These are phyloP conservation scores for Malus sieversii DNA, from an alignment of 306 rosid species.

Conservation along the genomic window DNA sequence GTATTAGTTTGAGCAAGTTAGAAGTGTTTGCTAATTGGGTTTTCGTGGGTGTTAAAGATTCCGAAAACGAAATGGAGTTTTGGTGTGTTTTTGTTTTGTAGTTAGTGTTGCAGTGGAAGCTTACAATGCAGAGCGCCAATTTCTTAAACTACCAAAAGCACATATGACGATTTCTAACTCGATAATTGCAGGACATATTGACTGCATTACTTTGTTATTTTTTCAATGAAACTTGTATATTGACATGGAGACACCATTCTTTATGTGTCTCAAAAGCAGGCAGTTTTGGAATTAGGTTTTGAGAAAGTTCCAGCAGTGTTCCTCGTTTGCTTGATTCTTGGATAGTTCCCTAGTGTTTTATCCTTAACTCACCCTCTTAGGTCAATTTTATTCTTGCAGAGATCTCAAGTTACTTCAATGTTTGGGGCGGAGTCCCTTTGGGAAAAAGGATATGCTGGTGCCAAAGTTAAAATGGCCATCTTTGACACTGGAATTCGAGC, in stretches of 20 bases:
- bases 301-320: background rate
- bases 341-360: background rate
- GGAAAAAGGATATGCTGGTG: constrained; percentile 79
- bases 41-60: background rate
- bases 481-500: constrained; percentile 95
- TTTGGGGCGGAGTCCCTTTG: constrained; percentile 84
- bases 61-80: background rate
- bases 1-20: background rate
- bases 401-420: constrained; percentile 83
- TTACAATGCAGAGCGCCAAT: background rate
- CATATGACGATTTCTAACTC: background rate
- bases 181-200: background rate
- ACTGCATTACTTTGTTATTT: background rate
- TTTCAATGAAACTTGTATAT: background rate
- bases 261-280: background rate
- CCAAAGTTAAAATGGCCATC: constrained; percentile 92
- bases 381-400: constrained; percentile 36
- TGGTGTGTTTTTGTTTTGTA: background rate
- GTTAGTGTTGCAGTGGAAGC: background rate
- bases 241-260: too few species aligned
- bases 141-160: background rate
- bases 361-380: constrained; percentile 8
- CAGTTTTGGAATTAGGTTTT: background rate
- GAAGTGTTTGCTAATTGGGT: background rate
- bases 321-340: background rate